Base-by-base conservation (phyloP, 2,329 filamentous ascomycete species). In the Aspergillus jensenii region DNA sequence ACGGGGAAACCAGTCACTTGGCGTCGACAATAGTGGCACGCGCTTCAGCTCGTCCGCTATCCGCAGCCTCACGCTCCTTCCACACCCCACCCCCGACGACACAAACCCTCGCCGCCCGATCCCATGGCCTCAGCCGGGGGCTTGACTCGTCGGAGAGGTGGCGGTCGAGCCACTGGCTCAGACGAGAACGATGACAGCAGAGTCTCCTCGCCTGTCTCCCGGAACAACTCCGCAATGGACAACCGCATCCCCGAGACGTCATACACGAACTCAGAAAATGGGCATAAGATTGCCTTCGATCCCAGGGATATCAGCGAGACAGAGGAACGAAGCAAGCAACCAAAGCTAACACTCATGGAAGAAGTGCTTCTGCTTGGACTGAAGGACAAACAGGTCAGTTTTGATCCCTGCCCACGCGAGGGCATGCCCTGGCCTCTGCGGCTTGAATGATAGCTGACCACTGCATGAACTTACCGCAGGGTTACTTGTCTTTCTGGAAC, bases 401-500 rank as follows among this genome's bases (percentile, higher is more conserved):
- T n/a, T 40, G 6, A 41, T 35, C 48, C 67, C 59, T 65, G 56
- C 48, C n/a, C 31, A 31, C 21, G 43, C 17, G 46, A 50, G 12
- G 31, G 43, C 21, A 15, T 21, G 9, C 3, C n/a, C 35, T 37
- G 27, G 17, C 45, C 23, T 37, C n/a, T 15, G 23, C 25, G 17
- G 37, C 27, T 17, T 25, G 33, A 21, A 40, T 55, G 54, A 57
- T 58, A 48, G 62, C 68, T 72, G 62, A 73, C 62, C 25, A 52
- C 46, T 46, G 3, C 43, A 17, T 31, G 25, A 60, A 23, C 33
- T 58, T 40, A 12, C 55, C 60, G 53, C 73, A 96, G 92, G 95
- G 95, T 65, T 98, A 99, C 74, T 87, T 99, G 63, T 98, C 93
- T 31, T 99, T 99, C 79, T 99, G 95, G 95, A 99, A 99, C 79